These are phyloP conservation scores for Neonectria ditissima DNA, from an alignment of 2,329 filamentous ascomycete species.

Conservation along the genomic window DNA sequence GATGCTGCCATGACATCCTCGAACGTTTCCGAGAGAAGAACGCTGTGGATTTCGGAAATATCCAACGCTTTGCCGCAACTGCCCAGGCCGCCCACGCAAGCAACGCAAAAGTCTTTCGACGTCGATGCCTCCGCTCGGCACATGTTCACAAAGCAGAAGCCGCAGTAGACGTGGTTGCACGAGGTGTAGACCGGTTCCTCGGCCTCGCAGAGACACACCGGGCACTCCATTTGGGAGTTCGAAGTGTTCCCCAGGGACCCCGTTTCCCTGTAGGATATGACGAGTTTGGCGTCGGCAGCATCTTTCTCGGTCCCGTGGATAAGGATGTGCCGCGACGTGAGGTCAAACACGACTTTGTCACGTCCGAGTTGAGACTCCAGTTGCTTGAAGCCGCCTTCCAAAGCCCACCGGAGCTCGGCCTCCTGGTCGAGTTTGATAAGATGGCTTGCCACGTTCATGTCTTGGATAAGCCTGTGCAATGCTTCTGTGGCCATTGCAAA, in stretches of 20 bases:
- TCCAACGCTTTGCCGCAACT: background rate
- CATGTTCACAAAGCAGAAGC: slow-evolving; percentile 5
- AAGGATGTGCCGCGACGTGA: slow-evolving; percentile 48
- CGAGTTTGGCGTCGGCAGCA: background rate
- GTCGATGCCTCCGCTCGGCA: background rate
- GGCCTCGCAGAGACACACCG: slow-evolving; percentile 5
- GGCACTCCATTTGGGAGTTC: background rate
- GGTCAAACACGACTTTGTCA: slow-evolving; percentile 48
- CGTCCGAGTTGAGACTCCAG: slow-evolving; percentile 43
- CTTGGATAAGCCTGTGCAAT: background rate
- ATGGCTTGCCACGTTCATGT: slow-evolving; percentile 5
- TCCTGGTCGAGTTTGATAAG: slow-evolving; percentile 44
- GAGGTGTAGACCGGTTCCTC: slow-evolving; percentile 12
- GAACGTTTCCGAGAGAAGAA: slow-evolving; percentile 10
- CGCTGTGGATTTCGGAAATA: background rate
- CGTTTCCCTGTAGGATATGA: background rate
- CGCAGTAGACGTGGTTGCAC: slow-evolving; percentile 11
- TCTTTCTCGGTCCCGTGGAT: slow-evolving; percentile 41
- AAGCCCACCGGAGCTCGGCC: slow-evolving; percentile 46
- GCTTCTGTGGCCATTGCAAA: slow-evolving; percentile 6
- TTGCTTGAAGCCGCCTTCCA: slow-evolving; percentile 48
- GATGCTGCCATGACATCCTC: slow-evolving; percentile 2
- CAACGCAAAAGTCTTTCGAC: background rate
- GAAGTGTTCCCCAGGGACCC: background rate
- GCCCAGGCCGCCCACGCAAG: background rate